A percentile compares a stretch with the other conserved stretches of the same genome.
These are phyloP conservation scores for Lobosporangium transversale DNA, from an alignment of 192 early-diverging fungal species.

Conservation along the genomic window DNA sequence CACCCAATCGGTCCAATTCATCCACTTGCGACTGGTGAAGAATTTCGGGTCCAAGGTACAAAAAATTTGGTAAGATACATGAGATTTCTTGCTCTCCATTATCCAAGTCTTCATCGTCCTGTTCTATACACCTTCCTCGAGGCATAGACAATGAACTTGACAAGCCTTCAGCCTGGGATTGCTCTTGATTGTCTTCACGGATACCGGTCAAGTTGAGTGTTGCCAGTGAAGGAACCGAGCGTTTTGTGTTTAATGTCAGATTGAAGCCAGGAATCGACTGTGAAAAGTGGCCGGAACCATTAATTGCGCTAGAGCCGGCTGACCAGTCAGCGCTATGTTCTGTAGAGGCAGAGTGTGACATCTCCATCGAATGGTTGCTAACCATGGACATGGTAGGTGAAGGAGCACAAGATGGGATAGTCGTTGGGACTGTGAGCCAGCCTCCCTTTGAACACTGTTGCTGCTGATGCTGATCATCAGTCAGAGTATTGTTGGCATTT, in stretches of 20 bases:
- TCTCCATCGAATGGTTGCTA: conserved; percentile 40
- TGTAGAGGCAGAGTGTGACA: conserved; percentile 36
- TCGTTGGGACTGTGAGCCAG: conserved; percentile 38
- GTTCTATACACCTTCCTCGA: background rate
- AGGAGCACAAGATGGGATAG: conserved; percentile 3
- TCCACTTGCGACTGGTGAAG: conserved; percentile 62
- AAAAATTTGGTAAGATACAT: conserved; percentile 65
- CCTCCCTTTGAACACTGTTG: conserved; percentile 18
- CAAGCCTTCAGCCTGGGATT: background rate
- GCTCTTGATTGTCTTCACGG: conserved; percentile 32
- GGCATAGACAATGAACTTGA: background rate
- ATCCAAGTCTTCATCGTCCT: conserved; percentile 7
- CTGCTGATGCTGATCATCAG: background rate
- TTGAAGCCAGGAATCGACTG: background rate
- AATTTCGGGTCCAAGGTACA: conserved; percentile 76
- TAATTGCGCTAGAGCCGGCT: conserved; percentile 14
- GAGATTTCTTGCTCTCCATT: conserved; percentile 59
- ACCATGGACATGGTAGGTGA: conserved; percentile 20
- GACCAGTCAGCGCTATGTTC: conserved; percentile 32
- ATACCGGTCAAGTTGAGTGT: conserved; percentile 22
- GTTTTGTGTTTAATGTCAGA: conserved; percentile 19
- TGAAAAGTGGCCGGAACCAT: conserved; percentile 24
- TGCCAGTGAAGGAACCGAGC: conserved; percentile 25
- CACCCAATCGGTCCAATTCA: conserved; percentile 61
- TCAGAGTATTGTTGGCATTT: background rate